Evolutionary conservation across 2,329 filamentous ascomycete genomes (phyloP), one percentile per base, ranked within the genome.

Genomic region (Hypoxylon sp.): DNA sequence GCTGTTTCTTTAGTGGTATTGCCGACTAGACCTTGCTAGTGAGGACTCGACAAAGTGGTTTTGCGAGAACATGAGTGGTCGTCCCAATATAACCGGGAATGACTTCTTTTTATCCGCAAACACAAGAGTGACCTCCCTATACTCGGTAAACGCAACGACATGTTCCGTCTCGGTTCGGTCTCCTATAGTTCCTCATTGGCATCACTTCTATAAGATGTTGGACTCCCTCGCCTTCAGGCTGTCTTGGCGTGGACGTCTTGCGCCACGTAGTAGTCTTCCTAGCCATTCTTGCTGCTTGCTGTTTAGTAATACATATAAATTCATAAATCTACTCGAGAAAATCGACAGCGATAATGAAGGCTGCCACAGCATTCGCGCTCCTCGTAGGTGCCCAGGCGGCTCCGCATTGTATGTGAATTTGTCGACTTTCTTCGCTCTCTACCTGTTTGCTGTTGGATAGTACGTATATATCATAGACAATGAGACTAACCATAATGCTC

Each of bases 371-470:
- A 29, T 54, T 71, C 37, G 65, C 65, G 9, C 57, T 74, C 16
- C 63, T 74, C 41, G 65, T 59, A 30, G 61, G 63, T 25, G 60
- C 62, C 25, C 70, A 72, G 53, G 74, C 73, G 6, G 74, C 74
- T 62, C 73, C 74, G 45, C 74, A 75, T 52, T 75, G 74, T 75
- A 73, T 5, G 74, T 72, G 14, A 60, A 43, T 21, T 45, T 19
- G 16, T 32, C 3, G 25, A 29, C 32, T 52, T 39, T 39, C 37
- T 37, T 32, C 19, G 7, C 12, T 39, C n/a, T 14, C 14, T 46
- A 2, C 25, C 14, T 29, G 25, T 52, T 4, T 11, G 14, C 41
- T n/a, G 4, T 21, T 12, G 7, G 16, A 43, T 53, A 12, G n/a
- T 16, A 19, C 12, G 9, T 14, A 6, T 43, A n/a, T 39, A 9